Evolutionary conservation across 495 filamentous ascomycete genomes (phyloP).

Genomic region (Lophiotrema nucula): DNA sequence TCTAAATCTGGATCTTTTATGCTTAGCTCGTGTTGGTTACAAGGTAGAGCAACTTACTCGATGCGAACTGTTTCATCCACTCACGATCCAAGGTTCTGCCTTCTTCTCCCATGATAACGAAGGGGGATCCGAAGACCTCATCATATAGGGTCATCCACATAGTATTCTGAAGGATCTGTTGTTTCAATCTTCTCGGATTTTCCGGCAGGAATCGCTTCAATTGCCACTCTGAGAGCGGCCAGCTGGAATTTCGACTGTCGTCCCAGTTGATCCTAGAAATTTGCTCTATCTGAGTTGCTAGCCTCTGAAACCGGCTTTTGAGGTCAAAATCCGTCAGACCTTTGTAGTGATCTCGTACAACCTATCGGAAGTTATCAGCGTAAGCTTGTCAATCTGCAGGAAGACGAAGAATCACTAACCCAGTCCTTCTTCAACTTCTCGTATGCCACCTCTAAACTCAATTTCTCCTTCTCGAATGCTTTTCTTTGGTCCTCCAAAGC

Average conservation of each 20-base stretch:
- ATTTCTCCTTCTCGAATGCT: no score
- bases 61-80: neutral
- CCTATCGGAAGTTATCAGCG: neutral
- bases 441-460: no score
- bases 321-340: neutral
- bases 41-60: neutral
- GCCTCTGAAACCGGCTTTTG: neutral
- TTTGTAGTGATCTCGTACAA: neutral
- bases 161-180: conserved; percentile 13
- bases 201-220: neutral
- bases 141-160: conserved; percentile 7
- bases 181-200: conserved; percentile 12
- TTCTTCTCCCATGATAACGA: conserved; percentile 1
- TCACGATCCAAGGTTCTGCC: neutral
- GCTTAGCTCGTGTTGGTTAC: neutral
- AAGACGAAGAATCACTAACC: no score
- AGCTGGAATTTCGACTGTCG: neutral
- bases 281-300: neutral
- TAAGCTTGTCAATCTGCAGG: neutral
- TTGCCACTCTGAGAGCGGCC: conserved; percentile 3
- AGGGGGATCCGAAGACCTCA: conserved; percentile 5
- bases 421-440: no score
- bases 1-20: neutral
- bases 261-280: conserved; percentile 3
- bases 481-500: no score